Base-by-base conservation (phyloP, 148 eudicot genomes). In the Dianthus caryophyllus region DNA sequence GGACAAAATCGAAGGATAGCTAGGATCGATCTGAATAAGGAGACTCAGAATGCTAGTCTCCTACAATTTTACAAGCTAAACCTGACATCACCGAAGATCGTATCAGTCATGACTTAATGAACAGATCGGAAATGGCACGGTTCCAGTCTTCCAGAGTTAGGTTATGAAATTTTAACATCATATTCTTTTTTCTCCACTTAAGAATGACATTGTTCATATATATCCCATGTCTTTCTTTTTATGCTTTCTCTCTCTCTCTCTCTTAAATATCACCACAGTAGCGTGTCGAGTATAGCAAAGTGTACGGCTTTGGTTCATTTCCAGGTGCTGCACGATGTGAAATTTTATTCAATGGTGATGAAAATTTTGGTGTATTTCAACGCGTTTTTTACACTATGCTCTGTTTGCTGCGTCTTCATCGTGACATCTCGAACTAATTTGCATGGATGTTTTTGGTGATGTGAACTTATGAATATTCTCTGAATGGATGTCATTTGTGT, bases 1-100 rank as follows among this genome's bases (percentile, higher is more conserved):
- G 67, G 50, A 49, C 39, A 58, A 65, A 57, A 55, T 27, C 41
- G 54, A 44, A 69, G n/a, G n/a, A 64, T 75, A 65, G 69, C 70
- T 49, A 65, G 70, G 66, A 69, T 69, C 25, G 41, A 70, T 65
- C 25, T 49, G 70, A 65, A 65, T 65, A 65, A 70, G 71, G 71
- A 49, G 71, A 57, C 74, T 68, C 48, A n/a, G 66, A 50, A 75
- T 70, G 59, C 66, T 65, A 48, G 71, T 70, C 74, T 70, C n/a
- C 74, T 65, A 30, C 48, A 38, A 64, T 64, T 69, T 20, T 64
- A 31, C 66, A 39, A 29, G 48, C 46, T 54, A 58, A 57, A 70
- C 61, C 65, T 48, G 26, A 20, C 18, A n/a, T 49, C 29, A n/a
- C n/a, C n/a, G n/a, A n/a, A n/a, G 22, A 53, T 21, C 27, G 55